Conservation (phyloP, 768 basidiomycete species). For the Tulasnella sp. region DNA sequence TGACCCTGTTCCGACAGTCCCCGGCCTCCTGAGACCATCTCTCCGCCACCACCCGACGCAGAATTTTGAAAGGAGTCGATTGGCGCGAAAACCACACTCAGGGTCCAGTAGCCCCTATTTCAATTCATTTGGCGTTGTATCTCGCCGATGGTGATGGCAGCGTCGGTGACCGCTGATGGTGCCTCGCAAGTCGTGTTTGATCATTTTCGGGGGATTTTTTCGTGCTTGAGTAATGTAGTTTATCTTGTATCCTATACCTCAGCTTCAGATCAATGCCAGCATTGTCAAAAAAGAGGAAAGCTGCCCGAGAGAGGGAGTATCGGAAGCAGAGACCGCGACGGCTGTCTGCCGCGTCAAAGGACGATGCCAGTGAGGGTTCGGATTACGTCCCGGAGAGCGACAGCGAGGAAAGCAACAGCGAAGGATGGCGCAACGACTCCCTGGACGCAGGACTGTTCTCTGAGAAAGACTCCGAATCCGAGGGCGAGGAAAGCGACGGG, state of each 20-base stretch:
- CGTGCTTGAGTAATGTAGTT: not conserved
- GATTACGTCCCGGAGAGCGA: not conserved
- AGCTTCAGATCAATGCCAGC: not conserved
- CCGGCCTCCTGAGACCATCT: too few relatives aligned
- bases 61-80: not conserved
- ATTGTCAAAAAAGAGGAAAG: not conserved
- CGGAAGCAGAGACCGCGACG: not conserved
- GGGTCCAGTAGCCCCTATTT: not conserved
- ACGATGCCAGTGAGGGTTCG: too few relatives aligned
- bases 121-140: not conserved
- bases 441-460: too few relatives aligned
- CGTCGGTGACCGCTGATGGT: not conserved
- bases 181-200: too few relatives aligned
- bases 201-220: not conserved
- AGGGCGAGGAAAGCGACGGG: not conserved
- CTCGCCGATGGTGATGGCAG: not conserved
- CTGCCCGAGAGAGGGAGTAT: not conserved
- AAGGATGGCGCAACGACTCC: too few relatives aligned
- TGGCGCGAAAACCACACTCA: not conserved
- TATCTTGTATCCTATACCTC: not conserved
- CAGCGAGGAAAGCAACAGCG: not conserved
- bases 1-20: too few relatives aligned
- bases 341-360: not conserved
- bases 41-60: not conserved
- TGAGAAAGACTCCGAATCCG: not conserved